phyloP scores from a whole-genome alignment of 2,329 filamentous ascomycete genomes.

The Clonostachys rhizophaga region DNA sequence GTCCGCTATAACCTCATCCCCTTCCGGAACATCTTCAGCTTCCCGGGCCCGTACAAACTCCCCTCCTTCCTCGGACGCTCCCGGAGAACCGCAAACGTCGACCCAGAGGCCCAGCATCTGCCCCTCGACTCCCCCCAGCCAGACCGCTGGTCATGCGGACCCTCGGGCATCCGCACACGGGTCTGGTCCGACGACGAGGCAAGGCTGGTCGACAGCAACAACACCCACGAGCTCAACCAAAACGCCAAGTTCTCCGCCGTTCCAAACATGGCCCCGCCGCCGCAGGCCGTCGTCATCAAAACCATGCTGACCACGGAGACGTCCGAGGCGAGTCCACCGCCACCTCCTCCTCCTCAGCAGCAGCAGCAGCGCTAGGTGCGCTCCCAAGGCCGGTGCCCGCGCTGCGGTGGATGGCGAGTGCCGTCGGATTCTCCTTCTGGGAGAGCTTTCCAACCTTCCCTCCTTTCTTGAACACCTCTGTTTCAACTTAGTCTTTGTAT shows the following conservation, averaged over 20 bases:
- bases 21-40: slow-evolving; percentile 23
- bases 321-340: slow-evolving; percentile 6
- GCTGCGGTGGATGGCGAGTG: too few species aligned
- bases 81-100: background rate
- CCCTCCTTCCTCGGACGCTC: slow-evolving; percentile 6
- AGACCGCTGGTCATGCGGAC: background rate
- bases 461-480: background rate
- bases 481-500: slow-evolving; percentile 1
- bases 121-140: background rate
- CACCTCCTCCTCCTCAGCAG: background rate
- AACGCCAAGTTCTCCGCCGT: background rate
- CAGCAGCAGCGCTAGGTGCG: slow-evolving; percentile 1
- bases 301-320: slow-evolving; percentile 16
- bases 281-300: slow-evolving; percentile 12
- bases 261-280: slow-evolving; percentile 3
- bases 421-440: too few species aligned
- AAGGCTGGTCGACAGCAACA: background rate
- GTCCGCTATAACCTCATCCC: slow-evolving; percentile 2
- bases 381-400: background rate
- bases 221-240: background rate
- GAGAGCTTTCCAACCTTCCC: background rate
- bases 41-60: slow-evolving; percentile 14
- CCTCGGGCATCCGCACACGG: slow-evolving; percentile 10
- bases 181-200: slow-evolving; percentile 18
- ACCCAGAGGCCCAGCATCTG: background rate